Conservation (phyloP, 176 grass and related monocot genomes). For the Musa troglodytarum region DNA sequence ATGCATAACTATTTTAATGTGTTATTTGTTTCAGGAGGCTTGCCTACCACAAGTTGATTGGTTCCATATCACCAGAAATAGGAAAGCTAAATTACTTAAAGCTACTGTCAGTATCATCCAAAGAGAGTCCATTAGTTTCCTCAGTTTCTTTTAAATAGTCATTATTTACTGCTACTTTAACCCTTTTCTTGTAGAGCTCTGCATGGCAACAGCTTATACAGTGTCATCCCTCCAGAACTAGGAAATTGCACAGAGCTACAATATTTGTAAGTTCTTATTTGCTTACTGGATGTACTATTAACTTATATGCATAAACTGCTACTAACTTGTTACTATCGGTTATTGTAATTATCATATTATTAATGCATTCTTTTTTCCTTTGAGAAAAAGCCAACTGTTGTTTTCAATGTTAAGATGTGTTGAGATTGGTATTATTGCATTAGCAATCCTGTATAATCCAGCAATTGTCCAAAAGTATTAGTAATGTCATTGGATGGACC, state of each 20-base stretch:
- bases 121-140: constrained; percentile 3
- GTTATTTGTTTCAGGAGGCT: constrained; percentile 51
- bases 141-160: neutral
- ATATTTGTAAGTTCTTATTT: constrained; percentile 53
- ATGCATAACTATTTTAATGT: neutral
- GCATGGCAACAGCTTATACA: constrained; percentile 91
- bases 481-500: no score
- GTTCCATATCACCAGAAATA: constrained; percentile 92
- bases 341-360: neutral
- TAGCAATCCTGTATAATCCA: neutral
- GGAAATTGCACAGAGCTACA: constrained; percentile 84
- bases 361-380: neutral
- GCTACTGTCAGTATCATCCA: constrained; percentile 54
- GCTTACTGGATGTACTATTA: neutral
- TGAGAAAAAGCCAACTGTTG: neutral
- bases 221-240: constrained; percentile 78
- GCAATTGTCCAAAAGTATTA: no score
- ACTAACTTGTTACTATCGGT: constrained; percentile 1
- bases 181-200: constrained; percentile 41
- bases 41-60: constrained; percentile 70
- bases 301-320: neutral
- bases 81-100: constrained; percentile 72
- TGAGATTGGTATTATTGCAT: neutral
- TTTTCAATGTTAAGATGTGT: neutral
- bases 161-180: neutral